These are phyloP conservation scores for Microstegium vimineum DNA, from an alignment of 176 grass and related monocot species.

Conservation along the genomic window DNA sequence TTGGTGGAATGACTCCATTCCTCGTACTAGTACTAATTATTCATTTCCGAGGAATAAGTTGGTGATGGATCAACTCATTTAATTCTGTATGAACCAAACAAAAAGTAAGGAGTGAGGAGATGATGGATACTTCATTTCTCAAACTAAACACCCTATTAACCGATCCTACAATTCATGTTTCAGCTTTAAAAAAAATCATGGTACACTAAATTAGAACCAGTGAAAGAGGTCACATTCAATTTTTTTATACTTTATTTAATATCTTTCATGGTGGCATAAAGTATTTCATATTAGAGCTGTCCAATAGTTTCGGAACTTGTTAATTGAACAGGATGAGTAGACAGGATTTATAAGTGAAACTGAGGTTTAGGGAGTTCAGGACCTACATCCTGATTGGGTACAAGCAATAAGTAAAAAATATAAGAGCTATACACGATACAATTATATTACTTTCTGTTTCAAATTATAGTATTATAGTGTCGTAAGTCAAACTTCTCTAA, in stretches of 20 bases:
- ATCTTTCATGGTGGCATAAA: not conserved
- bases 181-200: not conserved
- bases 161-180: not conserved
- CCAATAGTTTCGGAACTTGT: not conserved
- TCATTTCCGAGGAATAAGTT: not conserved
- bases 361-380: not conserved
- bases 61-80: not conserved
- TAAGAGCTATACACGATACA: not conserved
- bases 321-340: not conserved
- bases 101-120: not conserved
- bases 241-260: not conserved
- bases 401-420: not conserved
- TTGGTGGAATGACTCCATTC: too few relatives aligned
- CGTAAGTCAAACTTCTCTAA: not conserved
- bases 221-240: not conserved
- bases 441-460: not conserved
- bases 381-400: not conserved
- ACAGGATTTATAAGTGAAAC: not conserved
- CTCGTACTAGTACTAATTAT: not conserved
- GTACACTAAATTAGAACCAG: not conserved
- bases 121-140: not conserved
- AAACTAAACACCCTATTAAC: not conserved
- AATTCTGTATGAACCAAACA: not conserved
- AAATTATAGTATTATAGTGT: not conserved
- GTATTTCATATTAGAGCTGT: not conserved